Conservation (phyloP, 2,329 filamentous ascomycete species). For the Penicillium sp. region DNA sequence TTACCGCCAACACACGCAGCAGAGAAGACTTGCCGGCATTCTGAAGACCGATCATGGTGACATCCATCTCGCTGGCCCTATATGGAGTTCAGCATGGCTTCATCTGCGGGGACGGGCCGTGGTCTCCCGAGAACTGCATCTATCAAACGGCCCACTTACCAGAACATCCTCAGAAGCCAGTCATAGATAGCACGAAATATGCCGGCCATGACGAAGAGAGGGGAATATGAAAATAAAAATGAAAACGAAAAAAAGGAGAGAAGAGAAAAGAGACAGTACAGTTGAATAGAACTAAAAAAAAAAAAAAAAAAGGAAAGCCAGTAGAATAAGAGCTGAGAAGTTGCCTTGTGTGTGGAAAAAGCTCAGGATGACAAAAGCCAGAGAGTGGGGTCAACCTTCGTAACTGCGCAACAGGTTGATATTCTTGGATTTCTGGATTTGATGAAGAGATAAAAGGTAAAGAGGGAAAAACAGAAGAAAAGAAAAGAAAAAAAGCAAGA, state of each 20-base stretch:
- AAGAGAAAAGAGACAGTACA: constrained; percentile 5
- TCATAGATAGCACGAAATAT: constrained; percentile 95
- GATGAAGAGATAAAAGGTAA: constrained; percentile 7
- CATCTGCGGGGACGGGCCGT: constrained; percentile 39
- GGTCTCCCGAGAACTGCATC: constrained; percentile 29
- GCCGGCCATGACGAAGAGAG: constrained; percentile 69
- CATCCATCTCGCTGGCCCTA: constrained; percentile 99
- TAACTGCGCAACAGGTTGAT: neutral
- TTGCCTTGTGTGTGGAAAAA: constrained; percentile 13
- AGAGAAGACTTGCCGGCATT: constrained; percentile 98
- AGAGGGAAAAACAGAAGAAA: constrained; percentile 2
- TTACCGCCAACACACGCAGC: constrained; percentile 89
- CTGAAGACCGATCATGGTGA: constrained; percentile 97
- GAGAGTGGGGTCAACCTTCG: constrained; percentile 19
- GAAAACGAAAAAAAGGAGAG: constrained; percentile 6
- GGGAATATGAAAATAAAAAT: neutral
- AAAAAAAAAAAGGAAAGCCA: constrained; percentile 2
- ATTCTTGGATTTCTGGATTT: neutral
- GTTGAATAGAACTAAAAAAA: constrained; percentile 10
- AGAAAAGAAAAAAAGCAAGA: neutral
- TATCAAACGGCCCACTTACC: constrained; percentile 59
- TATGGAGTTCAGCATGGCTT: constrained; percentile 24
- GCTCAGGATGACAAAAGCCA: constrained; percentile 14
- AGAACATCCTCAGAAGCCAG: constrained; percentile 96
- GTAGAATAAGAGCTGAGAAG: constrained; percentile 14